Conservation (phyloP, 2,329 filamentous ascomycete genomes). For the Clarireedia paspali region DNA sequence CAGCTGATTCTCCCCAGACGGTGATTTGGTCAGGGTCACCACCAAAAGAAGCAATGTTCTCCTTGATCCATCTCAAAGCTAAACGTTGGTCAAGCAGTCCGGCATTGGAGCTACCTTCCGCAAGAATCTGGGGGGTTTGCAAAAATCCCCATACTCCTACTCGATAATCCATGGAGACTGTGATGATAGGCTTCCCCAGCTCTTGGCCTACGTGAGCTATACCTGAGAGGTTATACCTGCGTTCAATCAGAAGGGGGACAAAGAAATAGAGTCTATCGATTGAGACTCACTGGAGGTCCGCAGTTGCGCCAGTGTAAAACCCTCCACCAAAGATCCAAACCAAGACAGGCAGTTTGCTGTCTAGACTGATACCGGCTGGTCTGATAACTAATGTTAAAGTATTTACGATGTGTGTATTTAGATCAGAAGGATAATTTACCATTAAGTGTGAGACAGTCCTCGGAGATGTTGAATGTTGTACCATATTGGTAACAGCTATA, state of each 20-base stretch:
- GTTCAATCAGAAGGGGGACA: background rate
- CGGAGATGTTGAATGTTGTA: constrained; percentile 33
- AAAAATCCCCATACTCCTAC: constrained; percentile 62
- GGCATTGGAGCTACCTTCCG: constrained; percentile 52
- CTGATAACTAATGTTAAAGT: constrained; percentile 31
- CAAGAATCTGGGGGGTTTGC: constrained; percentile 44
- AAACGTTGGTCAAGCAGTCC: constrained; percentile 54
- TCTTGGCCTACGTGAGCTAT: constrained; percentile 47
- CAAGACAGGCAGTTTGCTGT: constrained; percentile 34
- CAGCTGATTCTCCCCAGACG: constrained; percentile 37
- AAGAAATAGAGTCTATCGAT: background rate
- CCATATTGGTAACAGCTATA: constrained; percentile 41
- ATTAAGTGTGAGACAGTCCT: constrained; percentile 41
- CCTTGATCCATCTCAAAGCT: constrained; percentile 49
- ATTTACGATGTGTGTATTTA: background rate
- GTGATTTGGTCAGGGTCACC: constrained; percentile 33
- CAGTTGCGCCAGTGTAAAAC: constrained; percentile 40
- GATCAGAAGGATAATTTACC: constrained; percentile 10
- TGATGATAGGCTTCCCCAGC: constrained; percentile 45
- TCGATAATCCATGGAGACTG: constrained; percentile 51
- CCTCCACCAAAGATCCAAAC: constrained; percentile 55
- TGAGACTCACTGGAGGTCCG: constrained; percentile 37
- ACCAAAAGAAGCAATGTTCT: constrained; percentile 43
- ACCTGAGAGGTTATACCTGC: constrained; percentile 53
- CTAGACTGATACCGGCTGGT: constrained; percentile 29